phyloP scores from a whole-genome alignment of 768 basidiomycete species.

The Thelephora ganbajun region DNA sequence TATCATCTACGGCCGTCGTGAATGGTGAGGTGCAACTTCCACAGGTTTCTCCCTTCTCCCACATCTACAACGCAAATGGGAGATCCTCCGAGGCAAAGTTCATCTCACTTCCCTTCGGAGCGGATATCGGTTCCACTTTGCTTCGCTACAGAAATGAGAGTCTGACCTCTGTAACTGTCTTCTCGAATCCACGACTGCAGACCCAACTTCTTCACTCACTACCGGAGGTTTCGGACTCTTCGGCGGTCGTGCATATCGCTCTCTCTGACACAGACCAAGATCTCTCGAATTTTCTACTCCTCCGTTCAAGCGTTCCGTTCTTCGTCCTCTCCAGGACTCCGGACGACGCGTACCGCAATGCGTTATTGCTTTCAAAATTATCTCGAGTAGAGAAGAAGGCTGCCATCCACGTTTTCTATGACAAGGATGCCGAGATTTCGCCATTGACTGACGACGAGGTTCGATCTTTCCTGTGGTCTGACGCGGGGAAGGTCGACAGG shows the following conservation, averaged over 20 bases:
- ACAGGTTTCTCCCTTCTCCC: neutral
- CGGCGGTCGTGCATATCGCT: slow-evolving; percentile 56
- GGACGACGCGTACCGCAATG: slow-evolving; percentile 83
- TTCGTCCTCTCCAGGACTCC: slow-evolving; percentile 65
- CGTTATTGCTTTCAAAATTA: slow-evolving; percentile 71
- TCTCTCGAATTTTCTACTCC: slow-evolving; percentile 60
- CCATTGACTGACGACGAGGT: slow-evolving; percentile 32
- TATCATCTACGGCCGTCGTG: neutral
- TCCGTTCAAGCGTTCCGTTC: slow-evolving; percentile 69
- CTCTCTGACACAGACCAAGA: slow-evolving; percentile 29
- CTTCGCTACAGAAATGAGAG: slow-evolving; percentile 27
- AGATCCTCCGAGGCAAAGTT: slow-evolving; percentile 19
- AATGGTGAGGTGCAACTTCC: slow-evolving; percentile 2
- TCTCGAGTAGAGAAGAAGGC: slow-evolving; percentile 57
- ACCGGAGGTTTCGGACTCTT: slow-evolving; percentile 46
- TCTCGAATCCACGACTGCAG: slow-evolving; percentile 34
- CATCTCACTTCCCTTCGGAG: slow-evolving; percentile 43
- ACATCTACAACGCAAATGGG: neutral
- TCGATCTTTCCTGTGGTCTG: slow-evolving; percentile 42
- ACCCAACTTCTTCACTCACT: slow-evolving; percentile 55
- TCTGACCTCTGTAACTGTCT: slow-evolving; percentile 48
- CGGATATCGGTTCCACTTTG: slow-evolving; percentile 47
- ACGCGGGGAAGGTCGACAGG: slow-evolving; percentile 16
- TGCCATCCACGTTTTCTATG: slow-evolving; percentile 81
- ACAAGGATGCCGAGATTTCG: too few species aligned